Conservation (phyloP, 495 filamentous ascomycete genomes). For the Neurospora cerealis region DNA sequence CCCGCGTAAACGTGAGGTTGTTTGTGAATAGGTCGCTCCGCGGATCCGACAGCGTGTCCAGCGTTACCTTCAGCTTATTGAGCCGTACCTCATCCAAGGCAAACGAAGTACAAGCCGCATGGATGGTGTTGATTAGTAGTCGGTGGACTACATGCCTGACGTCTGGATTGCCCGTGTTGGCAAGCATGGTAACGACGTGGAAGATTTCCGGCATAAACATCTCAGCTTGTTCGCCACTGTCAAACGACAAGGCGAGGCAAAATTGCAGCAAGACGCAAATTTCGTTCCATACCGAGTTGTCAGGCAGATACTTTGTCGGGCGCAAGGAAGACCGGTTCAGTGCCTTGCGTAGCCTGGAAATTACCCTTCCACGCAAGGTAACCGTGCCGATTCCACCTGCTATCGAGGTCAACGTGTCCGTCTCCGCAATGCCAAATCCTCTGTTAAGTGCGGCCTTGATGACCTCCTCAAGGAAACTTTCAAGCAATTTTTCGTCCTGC, state of each 20-base stretch:
- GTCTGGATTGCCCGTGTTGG: conserved; percentile 47
- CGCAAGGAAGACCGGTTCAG: conserved; percentile 53
- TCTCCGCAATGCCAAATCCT: conserved; percentile 46
- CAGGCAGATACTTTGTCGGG: conserved; percentile 48
- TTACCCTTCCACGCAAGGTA: conserved; percentile 50
- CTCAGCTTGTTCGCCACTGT: conserved; percentile 52
- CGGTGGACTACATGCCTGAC: conserved; percentile 47
- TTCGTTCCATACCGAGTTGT: conserved; percentile 55
- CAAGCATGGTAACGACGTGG: conserved; percentile 57
- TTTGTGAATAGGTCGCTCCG: conserved; percentile 38
- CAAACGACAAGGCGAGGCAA: conserved; percentile 53
- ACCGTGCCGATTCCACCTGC: conserved; percentile 50
- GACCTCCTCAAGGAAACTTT: conserved; percentile 55
- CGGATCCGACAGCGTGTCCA: conserved; percentile 46
- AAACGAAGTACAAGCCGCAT: conserved; percentile 55
- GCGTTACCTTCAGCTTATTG: conserved; percentile 40
- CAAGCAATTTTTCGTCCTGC: conserved; percentile 49
- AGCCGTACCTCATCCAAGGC: conserved; percentile 43
- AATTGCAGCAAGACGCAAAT: conserved; percentile 54
- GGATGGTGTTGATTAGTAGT: conserved; percentile 52
- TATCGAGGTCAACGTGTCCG: conserved; percentile 50
- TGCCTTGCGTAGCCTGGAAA: conserved; percentile 51
- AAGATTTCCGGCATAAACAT: conserved; percentile 56
- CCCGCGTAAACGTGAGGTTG: conserved; percentile 24
- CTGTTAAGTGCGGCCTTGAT: conserved; percentile 47